Evolutionary conservation across 257 asterid genomes (phyloP), one percentile per base, ranked within the genome.

Genomic region (Perilla frutescens): DNA sequence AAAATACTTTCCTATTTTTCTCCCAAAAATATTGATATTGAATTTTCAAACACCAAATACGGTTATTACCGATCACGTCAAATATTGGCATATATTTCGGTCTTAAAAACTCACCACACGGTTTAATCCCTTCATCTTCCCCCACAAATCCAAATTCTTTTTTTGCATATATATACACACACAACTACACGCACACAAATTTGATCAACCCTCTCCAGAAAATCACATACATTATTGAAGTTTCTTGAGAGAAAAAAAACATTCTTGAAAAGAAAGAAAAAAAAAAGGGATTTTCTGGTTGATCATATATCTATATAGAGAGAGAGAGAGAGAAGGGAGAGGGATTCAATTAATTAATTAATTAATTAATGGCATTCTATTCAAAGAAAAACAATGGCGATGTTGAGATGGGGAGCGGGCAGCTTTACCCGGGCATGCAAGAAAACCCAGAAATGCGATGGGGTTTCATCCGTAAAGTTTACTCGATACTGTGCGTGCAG

Each of bases 391-490:
- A 68, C 55, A 74, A 66, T 11, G 82, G 64, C 1, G 93, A 83
- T 47, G 0, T 89, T 5, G 96, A 87, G 72, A 64, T 55, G 70
- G 96, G 88, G 10, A 34, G 48, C 14, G 87, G 87, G 48, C 82
- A 77, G 47, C 74, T 89, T 6, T 89, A 89, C 62, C 96, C 92
- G 7, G 85, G 84, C 50, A 85, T 85, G 87, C 58, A 29, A n/a
- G 96, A 88, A 60, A 66, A 79, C 49, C 89, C 93, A 4, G 81
- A 77, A 75, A 34, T 90, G 77, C 80, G 97, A 62, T 89, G 96
- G 97, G 93, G 78, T 0, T 91, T 91, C 79, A 91, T 91, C 61
- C 88, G 93, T 7, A 91, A 91, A 81, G 96, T 91, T 31, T 91
- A 91, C 67, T 56, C 82, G 45, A 88, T 91, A 20, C 83, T 91